A percentile compares a stretch with the other conserved stretches of the same genome.
phyloP scores from a whole-genome alignment of 2,329 filamentous ascomycete species.

The Alternaria consortialis region DNA sequence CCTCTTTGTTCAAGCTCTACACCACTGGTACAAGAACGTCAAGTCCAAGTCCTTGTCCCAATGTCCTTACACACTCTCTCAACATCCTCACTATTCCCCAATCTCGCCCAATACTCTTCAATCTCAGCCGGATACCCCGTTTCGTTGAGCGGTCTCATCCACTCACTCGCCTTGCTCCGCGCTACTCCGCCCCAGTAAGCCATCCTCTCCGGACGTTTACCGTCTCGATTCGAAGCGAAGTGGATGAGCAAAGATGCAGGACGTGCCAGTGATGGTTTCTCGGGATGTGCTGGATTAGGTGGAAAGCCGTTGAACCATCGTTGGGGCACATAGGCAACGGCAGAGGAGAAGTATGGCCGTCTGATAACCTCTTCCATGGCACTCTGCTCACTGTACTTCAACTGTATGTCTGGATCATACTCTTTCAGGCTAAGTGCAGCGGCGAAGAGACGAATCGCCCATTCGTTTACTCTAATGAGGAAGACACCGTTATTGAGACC shows the following conservation, averaged over 20 bases:
- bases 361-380: slow-evolving; percentile 6
- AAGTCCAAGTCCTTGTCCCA: slow-evolving; percentile 2
- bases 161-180: neutral
- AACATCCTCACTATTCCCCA: neutral
- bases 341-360: neutral
- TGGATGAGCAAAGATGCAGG: slow-evolving; percentile 5
- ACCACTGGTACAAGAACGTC: neutral
- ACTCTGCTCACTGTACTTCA: slow-evolving; percentile 15
- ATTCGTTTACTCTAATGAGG: slow-evolving; percentile 49
- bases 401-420: slow-evolving; percentile 3
- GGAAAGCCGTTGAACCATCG: slow-evolving; percentile 15
- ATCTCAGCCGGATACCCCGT: slow-evolving; percentile 6
- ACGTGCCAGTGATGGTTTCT: slow-evolving; percentile 1
- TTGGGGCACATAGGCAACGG: slow-evolving; percentile 6
- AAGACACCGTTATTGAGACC: slow-evolving; percentile 57
- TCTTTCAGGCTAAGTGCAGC: slow-evolving; percentile 32
- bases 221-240: slow-evolving; percentile 13
- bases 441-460: slow-evolving; percentile 51
- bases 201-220: slow-evolving; percentile 14
- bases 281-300: neutral
- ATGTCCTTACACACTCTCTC: neutral
- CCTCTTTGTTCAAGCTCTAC: neutral
- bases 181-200: slow-evolving; percentile 7
- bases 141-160: neutral
- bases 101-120: slow-evolving; percentile 1